A percentile compares a stretch with the other conserved stretches of the same genome.
Evolutionary conservation across 1,284 basidiomycete species (phyloP).

Genomic region (Microbotryum violaceum): DNA sequence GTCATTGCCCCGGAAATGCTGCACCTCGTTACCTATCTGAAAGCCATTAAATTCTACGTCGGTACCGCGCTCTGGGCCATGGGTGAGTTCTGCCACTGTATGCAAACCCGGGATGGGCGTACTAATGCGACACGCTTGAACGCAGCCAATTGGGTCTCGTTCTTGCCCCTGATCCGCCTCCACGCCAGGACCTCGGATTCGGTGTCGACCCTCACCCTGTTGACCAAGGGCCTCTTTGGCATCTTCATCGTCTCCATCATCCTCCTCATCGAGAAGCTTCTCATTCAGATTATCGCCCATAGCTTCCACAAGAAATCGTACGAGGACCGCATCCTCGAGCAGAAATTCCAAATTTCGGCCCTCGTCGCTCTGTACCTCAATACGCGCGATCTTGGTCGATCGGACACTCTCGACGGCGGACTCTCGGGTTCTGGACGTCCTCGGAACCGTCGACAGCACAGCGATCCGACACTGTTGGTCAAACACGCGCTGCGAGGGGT

Average conservation of each 20-base stretch:
- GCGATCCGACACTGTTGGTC: constrained; percentile 58
- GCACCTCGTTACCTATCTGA: constrained; percentile 69
- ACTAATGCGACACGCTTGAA: too few species aligned
- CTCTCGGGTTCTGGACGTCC: constrained; percentile 39
- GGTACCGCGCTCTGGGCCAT: constrained; percentile 27
- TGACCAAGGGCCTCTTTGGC: constrained; percentile 65
- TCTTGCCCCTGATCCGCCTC: constrained; percentile 24
- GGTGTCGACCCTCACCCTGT: constrained; percentile 46
- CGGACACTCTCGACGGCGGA: constrained; percentile 55
- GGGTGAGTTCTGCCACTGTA: constrained; percentile 10
- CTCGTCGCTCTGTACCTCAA: constrained; percentile 71
- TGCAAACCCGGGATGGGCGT: too few species aligned
- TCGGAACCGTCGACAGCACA: constrained; percentile 37
- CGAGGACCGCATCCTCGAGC: constrained; percentile 68
- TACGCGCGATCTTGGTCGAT: constrained; percentile 48
- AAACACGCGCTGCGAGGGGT: constrained; percentile 67
- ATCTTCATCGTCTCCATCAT: constrained; percentile 63
- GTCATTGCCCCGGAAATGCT: constrained; percentile 60
- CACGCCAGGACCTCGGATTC: constrained; percentile 4
- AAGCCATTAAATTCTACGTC: constrained; percentile 48
- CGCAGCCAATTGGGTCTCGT: constrained; percentile 20
- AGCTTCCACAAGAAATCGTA: constrained; percentile 81
- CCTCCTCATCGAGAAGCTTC: constrained; percentile 72
- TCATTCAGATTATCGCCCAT: constrained; percentile 68
- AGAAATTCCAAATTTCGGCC: constrained; percentile 68